These are phyloP conservation scores for Scheffersomyces quercinus DNA, from an alignment of 1,139 yeast species.

Conservation along the genomic window DNA sequence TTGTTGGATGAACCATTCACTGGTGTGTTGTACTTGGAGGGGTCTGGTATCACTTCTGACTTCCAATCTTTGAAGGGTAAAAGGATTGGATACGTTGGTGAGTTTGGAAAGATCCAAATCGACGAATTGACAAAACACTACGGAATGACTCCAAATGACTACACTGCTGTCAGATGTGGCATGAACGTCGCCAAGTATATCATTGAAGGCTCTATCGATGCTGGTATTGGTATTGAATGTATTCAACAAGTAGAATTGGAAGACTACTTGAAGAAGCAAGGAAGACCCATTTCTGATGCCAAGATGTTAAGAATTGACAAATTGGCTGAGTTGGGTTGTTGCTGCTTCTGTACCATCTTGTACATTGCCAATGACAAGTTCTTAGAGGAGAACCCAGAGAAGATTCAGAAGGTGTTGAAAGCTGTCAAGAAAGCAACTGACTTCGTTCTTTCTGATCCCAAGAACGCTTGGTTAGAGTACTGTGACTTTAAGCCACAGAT, in stretches of 20 bases:
- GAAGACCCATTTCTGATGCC: slow-evolving; percentile 49
- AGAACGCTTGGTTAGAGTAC: slow-evolving; percentile 49
- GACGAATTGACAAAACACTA: slow-evolving; percentile 57
- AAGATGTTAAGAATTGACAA: slow-evolving; percentile 58
- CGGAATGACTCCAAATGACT: slow-evolving; percentile 57
- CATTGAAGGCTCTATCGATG: slow-evolving; percentile 56
- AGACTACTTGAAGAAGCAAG: slow-evolving; percentile 46
- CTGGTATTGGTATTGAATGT: slow-evolving; percentile 61
- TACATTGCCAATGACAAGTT: slow-evolving; percentile 56
- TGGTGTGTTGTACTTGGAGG: slow-evolving; percentile 53
- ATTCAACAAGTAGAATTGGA: slow-evolving; percentile 61
- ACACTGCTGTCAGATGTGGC: slow-evolving; percentile 62
- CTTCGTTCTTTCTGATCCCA: slow-evolving; percentile 44
- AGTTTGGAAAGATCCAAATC: slow-evolving; percentile 59
- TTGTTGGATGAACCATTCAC: slow-evolving; percentile 60
- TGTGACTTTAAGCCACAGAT: slow-evolving; percentile 50
- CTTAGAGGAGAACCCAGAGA: slow-evolving; percentile 50
- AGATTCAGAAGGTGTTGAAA: slow-evolving; percentile 43
- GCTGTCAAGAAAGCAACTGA: slow-evolving; percentile 55
- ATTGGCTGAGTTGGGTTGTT: slow-evolving; percentile 59
- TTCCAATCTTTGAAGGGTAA: slow-evolving; percentile 55
- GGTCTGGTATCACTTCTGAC: slow-evolving; percentile 52
- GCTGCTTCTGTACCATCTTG: slow-evolving; percentile 59
- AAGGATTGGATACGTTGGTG: slow-evolving; percentile 58
- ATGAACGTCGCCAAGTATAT: slow-evolving; percentile 61